Base-by-base conservation (phyloP, 2,329 filamentous ascomycete species). In the Emergomyces orientalis region DNA sequence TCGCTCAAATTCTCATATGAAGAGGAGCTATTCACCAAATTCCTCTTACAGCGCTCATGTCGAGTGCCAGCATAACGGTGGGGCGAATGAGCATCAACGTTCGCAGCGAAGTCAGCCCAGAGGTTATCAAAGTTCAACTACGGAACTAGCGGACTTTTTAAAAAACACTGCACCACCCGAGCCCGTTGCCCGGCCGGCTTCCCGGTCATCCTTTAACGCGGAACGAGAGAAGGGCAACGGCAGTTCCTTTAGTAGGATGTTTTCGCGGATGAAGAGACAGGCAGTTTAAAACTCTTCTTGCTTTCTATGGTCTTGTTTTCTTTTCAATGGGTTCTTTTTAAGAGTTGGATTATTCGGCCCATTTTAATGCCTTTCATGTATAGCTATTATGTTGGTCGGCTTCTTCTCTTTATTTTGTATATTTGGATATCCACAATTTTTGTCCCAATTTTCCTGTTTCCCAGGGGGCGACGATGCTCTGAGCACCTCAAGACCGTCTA, bases 121-220 rank as follows among this genome's bases (percentile, higher is more conserved):
- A 65, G 51, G 69, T 41, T 64, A 70, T 47, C 69, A 72, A 59
- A 75, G 73, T 22, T 76, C 76, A 32, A 91, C 87, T 1, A 82
- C 83, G 22, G 88, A 91, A 59, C 75, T 93, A 54, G 88, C 89
- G 0, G 84, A 86, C 60, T 93, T 93, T 72, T 76, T 94, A 39
- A 84, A 82, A 61, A 85, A 85, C 69, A 88, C 87, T 17, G 86
- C 81, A 41, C 88, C 88, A 2, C 86, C 87, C 1, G 79, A 80
- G 17, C 71, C 70, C 19, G 65, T 70, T 41, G 43, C 60, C 2
- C 63, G 59, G 25, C 66, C 66, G 8, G 51, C 62, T n/a, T 32
- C 63, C 27, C 32, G 45, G 3, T 60, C 64, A 32, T 64, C 67
- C 22, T 45, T 63, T 1, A 66, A 61, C 51, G 65, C 55, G 8